Evolutionary conservation across 352 stramenopile genomes (phyloP).

Genomic region (Thraustotheca clavata): DNA sequence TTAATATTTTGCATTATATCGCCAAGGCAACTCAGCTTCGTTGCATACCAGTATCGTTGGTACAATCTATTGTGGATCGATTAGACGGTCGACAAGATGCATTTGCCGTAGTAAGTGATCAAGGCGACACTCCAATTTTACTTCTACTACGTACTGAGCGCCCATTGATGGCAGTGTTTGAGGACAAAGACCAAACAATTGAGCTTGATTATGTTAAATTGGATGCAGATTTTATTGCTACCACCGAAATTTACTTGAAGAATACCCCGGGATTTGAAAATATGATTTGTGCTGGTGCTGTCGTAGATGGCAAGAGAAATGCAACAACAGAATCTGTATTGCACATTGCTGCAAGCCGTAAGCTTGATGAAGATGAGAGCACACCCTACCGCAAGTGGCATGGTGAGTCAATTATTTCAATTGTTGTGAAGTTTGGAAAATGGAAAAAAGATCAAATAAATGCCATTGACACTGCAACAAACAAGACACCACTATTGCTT

Average conservation of each 20-base stretch:
- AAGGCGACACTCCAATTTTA: conserved; percentile 45
- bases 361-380: too few species aligned
- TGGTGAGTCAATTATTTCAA: too few species aligned
- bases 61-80: conserved; percentile 31
- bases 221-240: conserved; percentile 34
- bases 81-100: conserved; percentile 29
- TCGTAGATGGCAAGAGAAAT: background rate
- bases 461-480: background rate
- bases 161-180: conserved; percentile 18
- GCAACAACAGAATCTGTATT: conserved; percentile 32
- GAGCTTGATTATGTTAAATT: conserved; percentile 30
- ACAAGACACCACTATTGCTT: background rate
- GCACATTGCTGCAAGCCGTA: conserved; percentile 38
- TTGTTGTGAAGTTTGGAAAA: background rate
- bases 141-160: conserved; percentile 35
- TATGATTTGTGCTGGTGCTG: background rate
- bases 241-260: conserved; percentile 47
- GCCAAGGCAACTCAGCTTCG: conserved; percentile 23
- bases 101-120: conserved; percentile 39
- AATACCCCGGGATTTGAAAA: conserved; percentile 28
- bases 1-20: conserved; percentile 65
- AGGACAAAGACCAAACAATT: conserved; percentile 33
- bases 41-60: conserved; percentile 26
- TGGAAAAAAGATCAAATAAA: background rate
- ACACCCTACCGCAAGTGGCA: too few species aligned